A percentile compares a stretch with the other conserved stretches of the same genome.
Evolutionary conservation across 1,284 basidiomycete species (phyloP).

Genomic region (Puccinia coronata): DNA sequence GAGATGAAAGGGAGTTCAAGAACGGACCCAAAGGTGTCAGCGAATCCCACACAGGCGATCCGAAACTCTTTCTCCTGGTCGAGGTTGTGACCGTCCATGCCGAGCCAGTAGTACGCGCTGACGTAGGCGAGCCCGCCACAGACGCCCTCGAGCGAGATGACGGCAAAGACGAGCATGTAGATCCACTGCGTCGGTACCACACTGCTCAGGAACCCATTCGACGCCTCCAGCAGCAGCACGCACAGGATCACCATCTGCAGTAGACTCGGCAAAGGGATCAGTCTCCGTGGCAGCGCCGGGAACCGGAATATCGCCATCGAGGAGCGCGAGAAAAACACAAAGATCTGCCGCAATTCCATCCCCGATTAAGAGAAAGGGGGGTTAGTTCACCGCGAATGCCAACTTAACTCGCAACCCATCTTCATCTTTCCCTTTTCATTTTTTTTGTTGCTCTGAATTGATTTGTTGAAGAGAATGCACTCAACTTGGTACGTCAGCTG

Average conservation of each 20-base stretch:
- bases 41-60: conserved; percentile 47
- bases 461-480: neutral
- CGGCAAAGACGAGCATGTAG: conserved; percentile 60
- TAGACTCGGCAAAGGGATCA: conserved; percentile 74
- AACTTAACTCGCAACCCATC: neutral
- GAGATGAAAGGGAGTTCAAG: neutral
- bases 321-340: conserved; percentile 92
- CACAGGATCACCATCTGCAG: conserved; percentile 69
- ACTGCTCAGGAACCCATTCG: conserved; percentile 68
- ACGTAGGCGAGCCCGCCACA: conserved; percentile 85
- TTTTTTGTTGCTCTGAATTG: neutral
- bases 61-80: conserved; percentile 32
- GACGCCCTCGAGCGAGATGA: conserved; percentile 79
- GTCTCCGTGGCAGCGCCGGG: conserved; percentile 72
- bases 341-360: conserved; percentile 69
- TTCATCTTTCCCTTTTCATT: neutral
- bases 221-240: conserved; percentile 68
- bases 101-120: conserved; percentile 43
- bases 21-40: conserved; percentile 47
- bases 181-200: conserved; percentile 68
- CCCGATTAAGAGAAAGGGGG: neutral
- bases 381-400: neutral
- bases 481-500: conserved; percentile 58
- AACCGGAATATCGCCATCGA: conserved; percentile 79
- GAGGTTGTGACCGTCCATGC: neutral